These are phyloP conservation scores for Stephanodiscus triporus DNA, from an alignment of 108 stramenopile genomes.

Conservation along the genomic window DNA sequence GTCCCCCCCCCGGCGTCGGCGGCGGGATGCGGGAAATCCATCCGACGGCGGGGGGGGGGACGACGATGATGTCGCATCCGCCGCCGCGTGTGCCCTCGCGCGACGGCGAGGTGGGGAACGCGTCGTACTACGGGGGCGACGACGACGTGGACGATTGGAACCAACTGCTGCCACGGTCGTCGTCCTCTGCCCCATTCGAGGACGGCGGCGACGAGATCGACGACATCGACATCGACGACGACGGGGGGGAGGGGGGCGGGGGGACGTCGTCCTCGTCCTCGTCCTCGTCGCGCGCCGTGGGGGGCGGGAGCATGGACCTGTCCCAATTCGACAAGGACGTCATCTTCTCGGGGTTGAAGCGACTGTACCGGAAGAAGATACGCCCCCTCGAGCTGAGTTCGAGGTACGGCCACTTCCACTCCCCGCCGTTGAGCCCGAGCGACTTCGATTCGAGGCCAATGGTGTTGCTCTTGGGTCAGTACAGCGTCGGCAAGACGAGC, in stretches of 20 bases:
- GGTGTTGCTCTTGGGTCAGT: constrained; percentile 95
- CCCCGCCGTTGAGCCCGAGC: constrained; percentile 93
- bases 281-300: no score
- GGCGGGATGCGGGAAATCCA: constrained; percentile 5
- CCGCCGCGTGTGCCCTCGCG: no score
- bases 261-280: no score
- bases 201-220: constrained; percentile 25
- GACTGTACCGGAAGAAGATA: constrained; percentile 86
- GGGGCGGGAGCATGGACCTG: constrained; percentile 53
- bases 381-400: constrained; percentile 85
- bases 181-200: background rate
- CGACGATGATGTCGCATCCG: constrained; percentile 3
- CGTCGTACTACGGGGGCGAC: constrained; percentile 18
- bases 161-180: background rate
- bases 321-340: constrained; percentile 84
- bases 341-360: constrained; percentile 78
- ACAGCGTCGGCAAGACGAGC: constrained; percentile 95
- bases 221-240: constrained; percentile 6
- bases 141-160: background rate
- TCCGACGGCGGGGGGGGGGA: constrained; percentile 12
- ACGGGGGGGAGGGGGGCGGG: background rate
- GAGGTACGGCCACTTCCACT: constrained; percentile 95
- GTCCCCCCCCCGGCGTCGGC: background rate
- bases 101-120: background rate
- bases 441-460: constrained; percentile 98